Evolutionary conservation across 2,329 filamentous ascomycete species (phyloP).

Genomic region (Paraconiothyrium brasiliense): DNA sequence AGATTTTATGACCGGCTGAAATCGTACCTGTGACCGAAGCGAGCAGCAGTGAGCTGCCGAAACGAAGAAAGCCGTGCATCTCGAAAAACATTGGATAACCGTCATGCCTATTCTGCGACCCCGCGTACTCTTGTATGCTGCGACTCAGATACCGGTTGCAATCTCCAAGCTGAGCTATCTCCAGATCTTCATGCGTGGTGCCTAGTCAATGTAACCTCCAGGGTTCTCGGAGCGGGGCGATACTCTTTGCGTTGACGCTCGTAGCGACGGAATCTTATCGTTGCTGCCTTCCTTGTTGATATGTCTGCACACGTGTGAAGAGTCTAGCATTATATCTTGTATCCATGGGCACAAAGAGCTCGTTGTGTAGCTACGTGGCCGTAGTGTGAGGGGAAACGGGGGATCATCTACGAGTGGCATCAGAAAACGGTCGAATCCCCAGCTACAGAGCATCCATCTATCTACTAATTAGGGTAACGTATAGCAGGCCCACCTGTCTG

Average conservation of each 20-base stretch:
- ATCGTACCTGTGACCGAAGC: conserved; percentile 2
- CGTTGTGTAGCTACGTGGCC: not conserved
- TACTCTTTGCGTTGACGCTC: not conserved
- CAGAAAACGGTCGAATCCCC: not conserved
- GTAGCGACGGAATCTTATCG: not conserved
- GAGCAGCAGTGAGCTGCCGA: conserved; percentile 3
- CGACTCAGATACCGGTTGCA: not conserved
- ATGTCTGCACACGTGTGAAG: not conserved
- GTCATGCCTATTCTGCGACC: not conserved
- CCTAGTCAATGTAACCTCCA: conserved; percentile 8
- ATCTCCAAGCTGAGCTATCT: conserved; percentile 8
- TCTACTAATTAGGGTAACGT: not conserved
- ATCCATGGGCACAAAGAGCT: not conserved
- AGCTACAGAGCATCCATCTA: not conserved
- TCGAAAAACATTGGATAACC: not conserved
- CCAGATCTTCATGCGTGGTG: conserved; percentile 5
- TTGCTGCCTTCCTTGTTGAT: not conserved
- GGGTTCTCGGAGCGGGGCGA: conserved; percentile 6
- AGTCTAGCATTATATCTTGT: not conserved
- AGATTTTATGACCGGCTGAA: not conserved
- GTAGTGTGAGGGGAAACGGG: not conserved
- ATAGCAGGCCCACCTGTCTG: not conserved
- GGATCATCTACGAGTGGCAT: not conserved
- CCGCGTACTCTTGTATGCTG: not conserved
- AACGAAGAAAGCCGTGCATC: conserved; percentile 6